Evolutionary conservation across 179 eudicot genomes (phyloP).

Genomic region (Patellifolia procumbens): DNA sequence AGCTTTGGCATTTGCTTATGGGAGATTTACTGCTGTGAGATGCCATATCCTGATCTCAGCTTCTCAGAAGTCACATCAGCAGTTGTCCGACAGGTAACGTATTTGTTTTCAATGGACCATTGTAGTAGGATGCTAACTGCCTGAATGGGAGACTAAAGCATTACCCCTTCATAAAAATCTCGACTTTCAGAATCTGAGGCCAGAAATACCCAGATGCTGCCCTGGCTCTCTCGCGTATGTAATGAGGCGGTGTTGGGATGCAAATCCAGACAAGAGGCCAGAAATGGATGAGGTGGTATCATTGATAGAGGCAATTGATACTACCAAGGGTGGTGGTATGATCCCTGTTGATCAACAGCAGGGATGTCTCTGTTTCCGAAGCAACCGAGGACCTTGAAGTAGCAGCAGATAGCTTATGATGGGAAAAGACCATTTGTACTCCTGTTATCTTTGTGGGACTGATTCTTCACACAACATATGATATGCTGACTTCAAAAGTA

Average conservation of each 20-base stretch:
- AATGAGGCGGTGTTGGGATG: slow-evolving; percentile 45
- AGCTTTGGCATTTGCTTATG: slow-evolving; percentile 51
- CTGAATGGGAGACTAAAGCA: not conserved
- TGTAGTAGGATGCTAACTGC: not conserved
- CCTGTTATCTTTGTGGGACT: slow-evolving; percentile 9
- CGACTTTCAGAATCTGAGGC: slow-evolving; percentile 40
- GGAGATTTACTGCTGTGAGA: slow-evolving; percentile 56
- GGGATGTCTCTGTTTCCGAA: slow-evolving; percentile 37
- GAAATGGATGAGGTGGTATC: slow-evolving; percentile 43
- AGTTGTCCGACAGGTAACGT: slow-evolving; percentile 46
- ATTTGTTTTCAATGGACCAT: not conserved
- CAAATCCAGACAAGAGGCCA: slow-evolving; percentile 40
- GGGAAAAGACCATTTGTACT: slow-evolving; percentile 1
- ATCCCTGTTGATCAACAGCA: slow-evolving; percentile 40
- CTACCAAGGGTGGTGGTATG: slow-evolving; percentile 43
- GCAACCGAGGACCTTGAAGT: slow-evolving; percentile 36
- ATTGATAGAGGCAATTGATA: slow-evolving; percentile 38
- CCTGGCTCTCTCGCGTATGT: slow-evolving; percentile 39
- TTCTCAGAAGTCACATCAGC: slow-evolving; percentile 54
- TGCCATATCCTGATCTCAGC: slow-evolving; percentile 49
- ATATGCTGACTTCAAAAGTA: slow-evolving; percentile 3
- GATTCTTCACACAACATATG: slow-evolving; percentile 9
- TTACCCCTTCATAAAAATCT: not conserved
- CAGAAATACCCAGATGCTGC: slow-evolving; percentile 41
- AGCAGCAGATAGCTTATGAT: not conserved